These are phyloP conservation scores for Ottelia alismoides DNA, from an alignment of 106 monocot genomes.

Conservation along the genomic window DNA sequence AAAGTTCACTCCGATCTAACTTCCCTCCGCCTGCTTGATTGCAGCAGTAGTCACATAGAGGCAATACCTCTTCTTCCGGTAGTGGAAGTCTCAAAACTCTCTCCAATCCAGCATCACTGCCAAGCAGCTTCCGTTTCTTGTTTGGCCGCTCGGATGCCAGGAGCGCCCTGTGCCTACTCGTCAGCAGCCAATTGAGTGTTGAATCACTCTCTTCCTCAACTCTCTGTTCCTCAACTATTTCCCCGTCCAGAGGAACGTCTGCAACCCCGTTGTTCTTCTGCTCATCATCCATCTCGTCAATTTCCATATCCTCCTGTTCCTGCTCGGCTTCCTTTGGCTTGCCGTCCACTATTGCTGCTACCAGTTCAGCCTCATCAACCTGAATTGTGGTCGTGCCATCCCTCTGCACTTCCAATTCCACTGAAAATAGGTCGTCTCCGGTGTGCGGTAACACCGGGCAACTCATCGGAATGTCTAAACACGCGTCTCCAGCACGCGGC, in stretches of 20 bases:
- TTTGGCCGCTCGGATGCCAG: slow-evolving; percentile 64
- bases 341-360: too few species aligned
- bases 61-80: slow-evolving; percentile 2
- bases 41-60: slow-evolving; percentile 64
- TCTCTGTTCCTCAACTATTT: too few species aligned
- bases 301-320: slow-evolving; percentile 6
- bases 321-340: slow-evolving; percentile 1
- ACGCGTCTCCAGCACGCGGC: slow-evolving; percentile 20
- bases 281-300: slow-evolving; percentile 1
- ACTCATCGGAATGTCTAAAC: slow-evolving; percentile 26
- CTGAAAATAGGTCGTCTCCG: not conserved
- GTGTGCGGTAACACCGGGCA: not conserved
- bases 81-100: slow-evolving; percentile 50
- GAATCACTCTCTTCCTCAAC: slow-evolving; percentile 1
- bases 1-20: slow-evolving; percentile 21
- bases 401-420: not conserved
- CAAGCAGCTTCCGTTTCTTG: slow-evolving; percentile 75
- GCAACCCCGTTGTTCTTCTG: not conserved
- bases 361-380: not conserved
- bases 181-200: slow-evolving; percentile 67
- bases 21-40: slow-evolving; percentile 17
- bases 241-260: slow-evolving; percentile 1
- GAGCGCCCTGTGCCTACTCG: slow-evolving; percentile 42
- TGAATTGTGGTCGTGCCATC: not conserved
- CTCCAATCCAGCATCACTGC: slow-evolving; percentile 59